Evolutionary conservation across 208 protist genomes (phyloP).

Genomic region (Trypanosoma cruzi): DNA sequence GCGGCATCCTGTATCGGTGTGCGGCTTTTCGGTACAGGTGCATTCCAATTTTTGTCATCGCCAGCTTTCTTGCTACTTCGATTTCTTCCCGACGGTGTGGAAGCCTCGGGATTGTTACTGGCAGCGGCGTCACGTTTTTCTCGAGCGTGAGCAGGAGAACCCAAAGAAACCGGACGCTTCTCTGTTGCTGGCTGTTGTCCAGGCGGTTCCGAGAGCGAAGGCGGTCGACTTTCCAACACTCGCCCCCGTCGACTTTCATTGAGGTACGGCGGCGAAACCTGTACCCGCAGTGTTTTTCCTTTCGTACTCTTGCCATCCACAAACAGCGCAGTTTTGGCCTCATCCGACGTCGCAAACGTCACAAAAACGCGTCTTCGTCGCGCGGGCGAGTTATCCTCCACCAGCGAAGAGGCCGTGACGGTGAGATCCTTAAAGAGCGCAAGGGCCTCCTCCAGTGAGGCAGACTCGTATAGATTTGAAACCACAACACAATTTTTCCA

Average conservation of each 20-base stretch:
- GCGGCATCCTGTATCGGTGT: neutral
- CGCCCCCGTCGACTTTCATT: conserved; percentile 56
- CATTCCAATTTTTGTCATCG: conserved; percentile 8
- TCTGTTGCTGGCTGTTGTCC: neutral
- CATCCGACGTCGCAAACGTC: conserved; percentile 59
- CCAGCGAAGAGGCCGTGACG: conserved; percentile 42
- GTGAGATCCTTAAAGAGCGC: conserved; percentile 52
- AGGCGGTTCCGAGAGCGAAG: neutral
- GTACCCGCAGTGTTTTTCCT: conserved; percentile 78
- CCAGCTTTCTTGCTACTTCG: neutral
- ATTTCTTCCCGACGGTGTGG: neutral
- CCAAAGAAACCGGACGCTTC: neutral
- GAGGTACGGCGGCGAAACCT: conserved; percentile 83
- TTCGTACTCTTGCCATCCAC: conserved; percentile 83
- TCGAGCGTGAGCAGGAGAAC: neutral
- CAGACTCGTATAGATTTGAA: conserved; percentile 75
- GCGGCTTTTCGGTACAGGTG: neutral
- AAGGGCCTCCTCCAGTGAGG: conserved; percentile 61
- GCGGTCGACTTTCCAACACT: conserved; percentile 24
- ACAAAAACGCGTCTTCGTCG: conserved; percentile 70
- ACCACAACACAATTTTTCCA: conserved; percentile 78
- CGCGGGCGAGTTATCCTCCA: conserved; percentile 69
- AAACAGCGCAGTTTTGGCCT: conserved; percentile 54
- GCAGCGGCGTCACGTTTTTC: conserved; percentile 6
- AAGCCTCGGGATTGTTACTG: neutral